Evolutionary conservation across 108 stramenopile genomes (phyloP).

Genomic region (Skeletonema grethae): DNA sequence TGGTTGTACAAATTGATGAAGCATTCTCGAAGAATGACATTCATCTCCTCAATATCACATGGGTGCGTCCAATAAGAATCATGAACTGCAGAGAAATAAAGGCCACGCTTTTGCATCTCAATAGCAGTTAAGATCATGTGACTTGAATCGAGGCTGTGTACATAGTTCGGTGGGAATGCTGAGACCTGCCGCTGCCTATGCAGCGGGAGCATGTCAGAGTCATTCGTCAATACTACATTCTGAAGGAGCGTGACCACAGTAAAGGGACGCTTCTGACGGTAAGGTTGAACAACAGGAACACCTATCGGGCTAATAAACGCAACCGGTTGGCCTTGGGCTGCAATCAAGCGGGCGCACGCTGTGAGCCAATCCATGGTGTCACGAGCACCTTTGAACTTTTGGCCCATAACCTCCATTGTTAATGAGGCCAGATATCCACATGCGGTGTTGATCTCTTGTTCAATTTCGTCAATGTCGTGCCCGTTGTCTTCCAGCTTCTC

Average conservation of each 20-base stretch:
- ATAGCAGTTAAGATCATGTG: constrained; percentile 99
- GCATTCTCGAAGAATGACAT: constrained; percentile 79
- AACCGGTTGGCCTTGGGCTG: constrained; percentile 92
- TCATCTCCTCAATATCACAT: constrained; percentile 97
- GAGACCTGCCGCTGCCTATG: constrained; percentile 82
- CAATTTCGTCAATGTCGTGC: constrained; percentile 82
- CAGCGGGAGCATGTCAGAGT: constrained; percentile 89
- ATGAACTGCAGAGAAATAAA: constrained; percentile 97
- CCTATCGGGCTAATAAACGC: constrained; percentile 98
- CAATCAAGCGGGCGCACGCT: constrained; percentile 82
- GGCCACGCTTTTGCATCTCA: constrained; percentile 90
- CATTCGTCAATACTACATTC: constrained; percentile 75
- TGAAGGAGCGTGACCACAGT: constrained; percentile 94
- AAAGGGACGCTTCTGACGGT: constrained; percentile 72
- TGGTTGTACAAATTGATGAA: constrained; percentile 95
- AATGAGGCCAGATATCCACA: constrained; percentile 90
- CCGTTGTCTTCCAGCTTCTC: constrained; percentile 83
- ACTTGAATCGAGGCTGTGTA: constrained; percentile 98
- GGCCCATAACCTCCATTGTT: constrained; percentile 94
- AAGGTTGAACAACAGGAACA: constrained; percentile 97
- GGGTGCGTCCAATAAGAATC: constrained; percentile 99
- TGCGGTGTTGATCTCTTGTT: constrained; percentile 79
- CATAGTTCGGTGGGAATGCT: constrained; percentile 99
- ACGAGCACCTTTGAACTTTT: constrained; percentile 92
- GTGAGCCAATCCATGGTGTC: constrained; percentile 98